Conservation (phyloP, 495 filamentous ascomycete genomes). For the Letharia columbiana region DNA sequence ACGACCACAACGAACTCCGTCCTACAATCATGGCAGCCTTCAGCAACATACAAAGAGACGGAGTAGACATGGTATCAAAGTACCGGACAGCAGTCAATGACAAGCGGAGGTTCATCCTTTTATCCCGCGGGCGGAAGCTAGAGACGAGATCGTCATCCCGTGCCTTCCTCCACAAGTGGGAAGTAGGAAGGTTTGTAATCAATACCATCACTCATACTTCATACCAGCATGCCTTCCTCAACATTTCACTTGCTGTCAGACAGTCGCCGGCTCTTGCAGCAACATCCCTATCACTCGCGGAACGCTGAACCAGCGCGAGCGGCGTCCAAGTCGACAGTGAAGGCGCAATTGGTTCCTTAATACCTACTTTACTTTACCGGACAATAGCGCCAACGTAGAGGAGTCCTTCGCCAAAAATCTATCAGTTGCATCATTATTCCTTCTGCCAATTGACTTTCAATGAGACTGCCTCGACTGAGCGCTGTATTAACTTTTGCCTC, state of each 20-base stretch:
- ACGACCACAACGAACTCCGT: not conserved
- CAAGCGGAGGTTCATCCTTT: not conserved
- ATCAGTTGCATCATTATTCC: not conserved
- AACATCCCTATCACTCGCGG: too few relatives aligned
- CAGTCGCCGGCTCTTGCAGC: not conserved
- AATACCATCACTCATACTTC: not conserved
- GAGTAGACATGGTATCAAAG: too few relatives aligned
- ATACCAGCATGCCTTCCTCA: not conserved
- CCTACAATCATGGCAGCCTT: not conserved
- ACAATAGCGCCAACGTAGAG: not conserved
- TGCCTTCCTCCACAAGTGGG: not conserved
- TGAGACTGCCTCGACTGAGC: not conserved
- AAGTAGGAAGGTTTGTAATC: conserved; percentile 6
- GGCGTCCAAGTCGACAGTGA: not conserved
- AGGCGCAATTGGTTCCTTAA: not conserved
- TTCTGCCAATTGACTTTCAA: not conserved
- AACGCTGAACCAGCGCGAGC: not conserved
- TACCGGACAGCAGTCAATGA: too few relatives aligned
- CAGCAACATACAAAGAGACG: not conserved
- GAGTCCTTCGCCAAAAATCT: not conserved
- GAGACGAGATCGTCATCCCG: conserved; percentile 1
- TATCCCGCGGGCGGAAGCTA: conserved; percentile 11
- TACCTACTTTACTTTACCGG: not conserved
- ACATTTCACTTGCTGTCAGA: not conserved
- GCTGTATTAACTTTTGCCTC: not conserved